phyloP scores from a whole-genome alignment of 78 protist genomes.

The Neovahlkampfia damariscottae region DNA sequence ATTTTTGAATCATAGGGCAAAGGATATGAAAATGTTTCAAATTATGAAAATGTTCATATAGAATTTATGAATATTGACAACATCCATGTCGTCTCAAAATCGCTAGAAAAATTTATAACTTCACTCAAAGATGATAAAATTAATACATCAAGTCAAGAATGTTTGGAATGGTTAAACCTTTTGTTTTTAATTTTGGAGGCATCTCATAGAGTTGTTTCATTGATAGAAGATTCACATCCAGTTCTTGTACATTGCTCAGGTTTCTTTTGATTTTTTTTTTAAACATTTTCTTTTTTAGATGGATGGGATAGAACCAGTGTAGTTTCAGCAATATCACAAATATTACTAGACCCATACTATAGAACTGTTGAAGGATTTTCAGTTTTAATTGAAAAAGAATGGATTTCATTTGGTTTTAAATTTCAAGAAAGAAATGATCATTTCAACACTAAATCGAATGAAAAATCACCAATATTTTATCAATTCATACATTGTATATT shows the following conservation, averaged over 20 bases:
- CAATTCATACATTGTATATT: constrained; percentile 58
- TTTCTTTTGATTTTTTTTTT: too few species aligned
- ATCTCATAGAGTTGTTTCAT: not conserved
- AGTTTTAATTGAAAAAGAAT: constrained; percentile 70
- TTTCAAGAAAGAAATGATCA: constrained; percentile 43
- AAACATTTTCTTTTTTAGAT: too few species aligned
- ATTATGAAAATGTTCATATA: not conserved
- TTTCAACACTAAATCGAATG: too few species aligned
- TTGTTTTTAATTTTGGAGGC: not conserved
- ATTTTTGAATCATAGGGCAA: too few species aligned
- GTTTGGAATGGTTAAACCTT: constrained; percentile 10
- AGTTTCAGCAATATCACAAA: constrained; percentile 44
- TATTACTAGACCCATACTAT: constrained; percentile 68
- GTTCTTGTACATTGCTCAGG: constrained; percentile 85
- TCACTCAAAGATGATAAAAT: not conserved
- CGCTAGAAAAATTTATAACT: not conserved
- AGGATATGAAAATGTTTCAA: constrained; percentile 7
- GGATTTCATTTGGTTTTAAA: constrained; percentile 56
- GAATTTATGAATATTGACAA: not conserved
- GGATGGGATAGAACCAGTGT: constrained; percentile 94
- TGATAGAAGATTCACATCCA: not conserved
- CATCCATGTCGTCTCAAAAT: constrained; percentile 7
- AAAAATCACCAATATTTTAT: constrained; percentile 42
- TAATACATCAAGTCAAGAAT: not conserved
- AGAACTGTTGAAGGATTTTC: constrained; percentile 75